Base-by-base conservation (phyloP, 805 yeast genomes). In the Lipomyces mesembrius region DNA sequence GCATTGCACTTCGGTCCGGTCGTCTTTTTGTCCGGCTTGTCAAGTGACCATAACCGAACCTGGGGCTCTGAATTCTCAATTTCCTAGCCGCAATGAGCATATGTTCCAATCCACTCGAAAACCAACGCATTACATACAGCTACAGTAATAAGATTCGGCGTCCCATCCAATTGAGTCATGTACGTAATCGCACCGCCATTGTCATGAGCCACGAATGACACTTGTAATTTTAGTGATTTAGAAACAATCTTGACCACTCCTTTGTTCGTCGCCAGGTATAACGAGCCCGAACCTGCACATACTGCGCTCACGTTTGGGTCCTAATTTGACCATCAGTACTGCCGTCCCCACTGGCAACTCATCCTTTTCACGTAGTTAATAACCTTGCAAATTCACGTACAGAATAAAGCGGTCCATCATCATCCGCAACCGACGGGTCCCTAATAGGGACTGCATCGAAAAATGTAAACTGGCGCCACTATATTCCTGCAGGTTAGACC, bases 401-500 rank as follows among this genome's bases (percentile, higher is more conserved):
- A 1, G 97, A 91, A 77, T 89, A 93, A 32, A 93, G 80, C 0
- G 90, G 89, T 4, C 83, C 80, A 3, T 81, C 82, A 0, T 88
- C 81, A 17, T 62, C 66, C 6, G 88, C 88, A 64, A 84, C 83
- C 66, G 84, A 80, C 4, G 98, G 98, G 75, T 95, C 99, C 68
- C 87, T 80, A 22, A 95, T 89, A 5, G 97, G 97, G 0, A 87
- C 83, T 49, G 85, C 83, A 62, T 92, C 97, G 76, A 90, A 92
- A 77, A 94, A 90, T 68, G 91, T 91, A 78, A 94, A 90, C 74
- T 90, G 97, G 67, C 94, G 82, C 93, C 93, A 90, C 78, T 77
- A 51, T 52, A 29, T 14, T 9, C 22, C 9, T 43, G 9, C 20
- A 43, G 22, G 7, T 43, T 43, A 43, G 49, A 8, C 8, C n/a